A percentile compares a stretch with the other conserved stretches of the same genome.
These are phyloP conservation scores for Mortierella sp. DNA, from an alignment of 371 early-diverging fungal genomes.

Conservation along the genomic window DNA sequence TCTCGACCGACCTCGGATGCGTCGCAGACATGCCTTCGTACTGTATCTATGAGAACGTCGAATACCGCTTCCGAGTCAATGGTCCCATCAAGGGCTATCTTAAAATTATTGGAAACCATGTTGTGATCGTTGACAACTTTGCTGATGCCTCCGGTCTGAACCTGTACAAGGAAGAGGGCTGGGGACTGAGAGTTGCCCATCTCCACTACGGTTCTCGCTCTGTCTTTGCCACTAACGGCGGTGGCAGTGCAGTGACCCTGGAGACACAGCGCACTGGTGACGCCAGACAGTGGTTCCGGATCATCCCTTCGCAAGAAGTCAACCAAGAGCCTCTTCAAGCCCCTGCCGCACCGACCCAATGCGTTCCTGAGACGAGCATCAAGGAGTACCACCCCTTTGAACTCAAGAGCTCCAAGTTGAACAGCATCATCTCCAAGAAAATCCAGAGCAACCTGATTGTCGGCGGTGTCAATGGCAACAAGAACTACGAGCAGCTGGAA, in stretches of 20 bases:
- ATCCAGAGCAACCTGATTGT: constrained; percentile 8
- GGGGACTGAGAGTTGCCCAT: constrained; percentile 25
- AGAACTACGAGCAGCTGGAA: constrained; percentile 15
- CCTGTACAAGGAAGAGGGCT: constrained; percentile 27
- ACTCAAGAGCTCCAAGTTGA: constrained; percentile 21
- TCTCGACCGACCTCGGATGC: constrained; percentile 22
- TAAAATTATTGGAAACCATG: not conserved
- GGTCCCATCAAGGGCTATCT: constrained; percentile 23
- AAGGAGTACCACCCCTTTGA: constrained; percentile 38
- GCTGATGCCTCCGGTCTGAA: constrained; percentile 8
- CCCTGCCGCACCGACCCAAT: not conserved
- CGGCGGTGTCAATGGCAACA: constrained; percentile 19
- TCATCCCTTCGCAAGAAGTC: too few relatives aligned
- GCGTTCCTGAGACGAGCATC: constrained; percentile 9
- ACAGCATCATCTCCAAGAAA: constrained; percentile 12
- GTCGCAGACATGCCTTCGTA: not conserved
- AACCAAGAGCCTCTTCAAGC: too few relatives aligned
- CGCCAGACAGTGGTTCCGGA: constrained; percentile 20
- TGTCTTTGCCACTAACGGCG: constrained; percentile 15
- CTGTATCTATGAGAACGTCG: constrained; percentile 36
- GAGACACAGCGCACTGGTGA: not conserved
- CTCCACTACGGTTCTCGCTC: not conserved
- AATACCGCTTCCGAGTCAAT: constrained; percentile 25
- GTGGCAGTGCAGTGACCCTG: constrained; percentile 4
- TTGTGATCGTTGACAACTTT: constrained; percentile 14